A percentile compares a stretch with the other conserved stretches of the same genome.
Evolutionary conservation across 225 moss, liverwort and hornwort species (phyloP).

Genomic region (Sphagnum tenellum): DNA sequence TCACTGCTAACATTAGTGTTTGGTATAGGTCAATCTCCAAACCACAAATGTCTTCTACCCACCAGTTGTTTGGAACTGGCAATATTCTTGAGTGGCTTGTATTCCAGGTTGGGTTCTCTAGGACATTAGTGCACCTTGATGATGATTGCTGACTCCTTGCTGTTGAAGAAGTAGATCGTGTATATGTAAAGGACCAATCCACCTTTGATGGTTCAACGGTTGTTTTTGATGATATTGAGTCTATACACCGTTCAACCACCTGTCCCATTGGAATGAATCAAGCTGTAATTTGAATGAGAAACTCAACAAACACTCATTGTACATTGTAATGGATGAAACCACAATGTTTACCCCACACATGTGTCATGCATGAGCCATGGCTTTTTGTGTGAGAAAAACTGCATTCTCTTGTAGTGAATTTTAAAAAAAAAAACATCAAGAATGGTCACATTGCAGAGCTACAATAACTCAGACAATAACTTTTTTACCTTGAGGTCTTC

Average conservation of each 20-base stretch:
- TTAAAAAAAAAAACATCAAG: no score
- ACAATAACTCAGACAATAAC: no score
- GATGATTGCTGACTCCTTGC: slow-evolving; percentile 29
- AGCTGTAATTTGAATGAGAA: neutral
- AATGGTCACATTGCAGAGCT: no score
- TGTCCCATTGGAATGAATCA: slow-evolving; percentile 2
- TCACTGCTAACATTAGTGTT: slow-evolving; percentile 68
- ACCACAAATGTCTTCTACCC: slow-evolving; percentile 84
- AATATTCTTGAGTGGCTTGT: slow-evolving; percentile 40
- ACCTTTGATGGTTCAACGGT: slow-evolving; percentile 46
- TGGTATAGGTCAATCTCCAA: slow-evolving; percentile 80
- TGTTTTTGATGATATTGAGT: slow-evolving; percentile 65
- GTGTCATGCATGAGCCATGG: no score
- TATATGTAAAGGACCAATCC: slow-evolving; percentile 76
- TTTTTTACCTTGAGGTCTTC: slow-evolving; percentile 60
- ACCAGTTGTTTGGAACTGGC: slow-evolving; percentile 73
- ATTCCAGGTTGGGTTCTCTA: slow-evolving; percentile 54
- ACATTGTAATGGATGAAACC: no score
- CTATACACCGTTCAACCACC: slow-evolving; percentile 54
- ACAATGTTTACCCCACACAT: no score
- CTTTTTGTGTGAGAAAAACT: no score
- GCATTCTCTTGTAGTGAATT: no score
- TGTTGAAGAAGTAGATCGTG: slow-evolving; percentile 33
- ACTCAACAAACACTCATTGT: no score
- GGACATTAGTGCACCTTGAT: slow-evolving; percentile 14